Percentiles rank a stretch among this genome's conserved stretches.
phyloP scores from a whole-genome alignment of 768 basidiomycete genomes.

The Boletus coccyginus region DNA sequence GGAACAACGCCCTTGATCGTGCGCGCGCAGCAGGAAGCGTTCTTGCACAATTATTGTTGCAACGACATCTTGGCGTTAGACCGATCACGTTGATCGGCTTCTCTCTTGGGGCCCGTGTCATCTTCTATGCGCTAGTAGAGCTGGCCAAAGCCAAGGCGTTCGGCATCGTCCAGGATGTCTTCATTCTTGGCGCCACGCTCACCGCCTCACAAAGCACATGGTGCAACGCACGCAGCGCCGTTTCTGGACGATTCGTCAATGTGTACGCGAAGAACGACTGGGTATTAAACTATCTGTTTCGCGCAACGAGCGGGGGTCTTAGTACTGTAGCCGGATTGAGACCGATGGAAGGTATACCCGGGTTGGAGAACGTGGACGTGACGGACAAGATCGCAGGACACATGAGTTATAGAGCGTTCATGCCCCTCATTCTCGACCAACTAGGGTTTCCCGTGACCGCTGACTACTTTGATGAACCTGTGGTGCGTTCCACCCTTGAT shows the following conservation, averaged over 20 bases:
- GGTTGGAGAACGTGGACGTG: conserved; percentile 94
- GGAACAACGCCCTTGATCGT: conserved; percentile 96
- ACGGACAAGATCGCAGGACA: conserved; percentile 93
- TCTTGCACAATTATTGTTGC: conserved; percentile 84
- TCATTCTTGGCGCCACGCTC: conserved; percentile 88
- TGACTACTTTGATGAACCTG: conserved; percentile 96
- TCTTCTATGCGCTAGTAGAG: conserved; percentile 95
- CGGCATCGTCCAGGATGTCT: conserved; percentile 96
- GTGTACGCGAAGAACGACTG: conserved; percentile 88
- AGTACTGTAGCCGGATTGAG: conserved; percentile 91
- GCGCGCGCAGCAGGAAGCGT: conserved; percentile 90
- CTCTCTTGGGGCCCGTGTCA: conserved; percentile 93
- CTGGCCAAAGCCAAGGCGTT: conserved; percentile 84
- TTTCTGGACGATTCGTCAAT: conserved; percentile 93
- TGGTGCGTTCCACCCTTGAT: conserved; percentile 49
- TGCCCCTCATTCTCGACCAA: conserved; percentile 93
- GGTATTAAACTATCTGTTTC: conserved; percentile 96
- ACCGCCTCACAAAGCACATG: conserved; percentile 77
- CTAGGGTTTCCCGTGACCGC: conserved; percentile 94
- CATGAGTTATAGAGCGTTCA: conserved; percentile 92
- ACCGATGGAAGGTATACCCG: conserved; percentile 79
- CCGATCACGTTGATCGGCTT: conserved; percentile 96
- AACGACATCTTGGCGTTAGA: conserved; percentile 91
- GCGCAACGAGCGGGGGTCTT: conserved; percentile 89
- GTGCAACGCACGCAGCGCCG: conserved; percentile 79